Percentiles rank a stretch among this genome's conserved stretches.
phyloP scores from a whole-genome alignment of 2,329 filamentous ascomycete species.

The Aspergillus sp. region DNA sequence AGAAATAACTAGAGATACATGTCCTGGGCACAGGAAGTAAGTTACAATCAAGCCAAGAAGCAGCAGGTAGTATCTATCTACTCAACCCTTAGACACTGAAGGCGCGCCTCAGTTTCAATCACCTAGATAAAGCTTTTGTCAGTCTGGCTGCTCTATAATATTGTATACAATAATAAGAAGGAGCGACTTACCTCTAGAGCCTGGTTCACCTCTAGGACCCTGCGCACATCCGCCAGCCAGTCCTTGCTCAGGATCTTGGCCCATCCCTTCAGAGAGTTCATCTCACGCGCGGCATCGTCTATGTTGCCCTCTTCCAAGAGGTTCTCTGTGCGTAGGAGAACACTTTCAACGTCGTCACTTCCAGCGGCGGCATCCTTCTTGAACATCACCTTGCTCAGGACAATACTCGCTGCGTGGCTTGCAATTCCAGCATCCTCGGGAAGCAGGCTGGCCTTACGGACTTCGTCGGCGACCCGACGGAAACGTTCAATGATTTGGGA shows the following conservation, averaged over 20 bases:
- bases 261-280: conserved; percentile 92
- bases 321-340: conserved; percentile 84
- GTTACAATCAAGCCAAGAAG: conserved; percentile 31
- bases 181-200: conserved; percentile 78
- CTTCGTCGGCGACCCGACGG: conserved; percentile 85
- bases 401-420: conserved; percentile 84
- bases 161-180: background rate
- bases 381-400: conserved; percentile 93
- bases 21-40: conserved; percentile 32
- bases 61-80: conserved; percentile 42
- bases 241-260: conserved; percentile 92
- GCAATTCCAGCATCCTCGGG: conserved; percentile 93
- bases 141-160: conserved; percentile 5
- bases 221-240: conserved; percentile 87
- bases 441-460: conserved; percentile 88
- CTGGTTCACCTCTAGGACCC: conserved; percentile 92
- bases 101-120: conserved; percentile 83
- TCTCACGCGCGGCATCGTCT: conserved; percentile 87
- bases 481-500: conserved; percentile 92
- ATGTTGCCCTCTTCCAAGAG: conserved; percentile 90
- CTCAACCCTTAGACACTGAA: conserved; percentile 84
- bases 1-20: conserved; percentile 42
- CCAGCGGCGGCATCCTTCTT: conserved; percentile 84
- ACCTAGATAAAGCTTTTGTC: conserved; percentile 54
- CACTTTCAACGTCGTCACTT: conserved; percentile 89